Conservation (phyloP, 2,329 filamentous ascomycete species). For the Sporothrix euskadiensis region DNA sequence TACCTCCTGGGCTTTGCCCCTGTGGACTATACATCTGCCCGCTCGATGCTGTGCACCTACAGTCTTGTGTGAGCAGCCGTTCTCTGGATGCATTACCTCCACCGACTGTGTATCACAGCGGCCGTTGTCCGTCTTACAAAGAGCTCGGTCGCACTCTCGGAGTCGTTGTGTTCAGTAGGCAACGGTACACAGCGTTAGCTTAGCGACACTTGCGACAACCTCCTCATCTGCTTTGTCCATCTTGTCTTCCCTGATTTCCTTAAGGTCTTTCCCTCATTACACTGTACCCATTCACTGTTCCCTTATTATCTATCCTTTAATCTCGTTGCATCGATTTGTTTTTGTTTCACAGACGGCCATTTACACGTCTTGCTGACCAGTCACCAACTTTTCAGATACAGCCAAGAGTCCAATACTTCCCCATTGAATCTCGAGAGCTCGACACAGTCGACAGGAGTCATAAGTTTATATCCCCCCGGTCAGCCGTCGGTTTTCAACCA, state of each 20-base stretch:
- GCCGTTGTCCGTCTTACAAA: slow-evolving; percentile 49
- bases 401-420: slow-evolving; percentile 54
- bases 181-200: slow-evolving; percentile 43
- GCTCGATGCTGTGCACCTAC: slow-evolving; percentile 15
- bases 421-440: slow-evolving; percentile 56
- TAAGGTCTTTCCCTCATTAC: background rate
- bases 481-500: slow-evolving; percentile 49
- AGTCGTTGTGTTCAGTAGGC: slow-evolving; percentile 40
- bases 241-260: background rate
- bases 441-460: slow-evolving; percentile 52
- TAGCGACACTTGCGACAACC: slow-evolving; percentile 35
- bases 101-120: slow-evolving; percentile 47
- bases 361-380: slow-evolving; percentile 33
- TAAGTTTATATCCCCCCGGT: slow-evolving; percentile 53
- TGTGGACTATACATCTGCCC: slow-evolving; percentile 17
- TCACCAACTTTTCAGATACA: slow-evolving; percentile 49
- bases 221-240: background rate
- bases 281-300: background rate
- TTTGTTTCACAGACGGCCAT: slow-evolving; percentile 15
- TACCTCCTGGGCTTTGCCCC: background rate
- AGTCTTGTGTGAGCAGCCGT: slow-evolving; percentile 3
- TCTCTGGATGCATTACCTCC: slow-evolving; percentile 37
- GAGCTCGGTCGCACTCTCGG: slow-evolving; percentile 36
- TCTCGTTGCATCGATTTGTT: slow-evolving; percentile 5
- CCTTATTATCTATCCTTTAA: background rate